Conservation (phyloP, 176 grass and related monocot genomes). For the Phoenix dactylifera region DNA sequence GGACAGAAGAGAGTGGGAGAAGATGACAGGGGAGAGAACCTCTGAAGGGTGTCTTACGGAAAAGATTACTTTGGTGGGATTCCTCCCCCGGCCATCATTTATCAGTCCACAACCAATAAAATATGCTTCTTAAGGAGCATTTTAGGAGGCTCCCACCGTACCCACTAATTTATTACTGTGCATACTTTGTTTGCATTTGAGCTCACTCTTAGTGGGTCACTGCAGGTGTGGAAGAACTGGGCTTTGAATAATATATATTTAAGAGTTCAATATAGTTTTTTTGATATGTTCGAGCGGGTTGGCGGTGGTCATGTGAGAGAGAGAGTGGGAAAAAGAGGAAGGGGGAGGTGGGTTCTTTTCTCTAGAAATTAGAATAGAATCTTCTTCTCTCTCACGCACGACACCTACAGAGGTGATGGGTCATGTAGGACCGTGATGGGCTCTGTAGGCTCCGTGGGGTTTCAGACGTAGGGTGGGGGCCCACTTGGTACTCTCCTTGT, state of each 20-base stretch:
- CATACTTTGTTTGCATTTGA: not conserved
- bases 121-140: slow-evolving; percentile 11
- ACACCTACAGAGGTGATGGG: too few relatives aligned
- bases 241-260: not conserved
- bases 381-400: slow-evolving; percentile 3
- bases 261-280: too few relatives aligned
- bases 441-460: too few relatives aligned
- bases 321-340: not conserved
- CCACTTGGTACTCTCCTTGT: too few relatives aligned
- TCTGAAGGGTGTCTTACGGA: not conserved
- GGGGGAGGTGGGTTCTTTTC: not conserved
- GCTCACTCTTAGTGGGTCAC: not conserved
- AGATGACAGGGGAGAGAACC: slow-evolving; percentile 15
- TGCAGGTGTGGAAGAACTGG: not conserved
- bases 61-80: slow-evolving; percentile 16
- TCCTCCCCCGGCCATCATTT: not conserved
- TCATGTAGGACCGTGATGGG: too few relatives aligned
- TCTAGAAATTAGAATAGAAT: slow-evolving; percentile 16
- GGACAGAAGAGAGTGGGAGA: slow-evolving; percentile 19
- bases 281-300: not conserved
- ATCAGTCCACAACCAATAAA: slow-evolving; percentile 12
- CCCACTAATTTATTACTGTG: not conserved
- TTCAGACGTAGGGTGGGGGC: too few relatives aligned
- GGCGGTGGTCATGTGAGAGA: slow-evolving; percentile 8
- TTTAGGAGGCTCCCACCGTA: slow-evolving; percentile 11